phyloP scores from a whole-genome alignment of 495 filamentous ascomycete species.

The Staphylotrichum longicolle region DNA sequence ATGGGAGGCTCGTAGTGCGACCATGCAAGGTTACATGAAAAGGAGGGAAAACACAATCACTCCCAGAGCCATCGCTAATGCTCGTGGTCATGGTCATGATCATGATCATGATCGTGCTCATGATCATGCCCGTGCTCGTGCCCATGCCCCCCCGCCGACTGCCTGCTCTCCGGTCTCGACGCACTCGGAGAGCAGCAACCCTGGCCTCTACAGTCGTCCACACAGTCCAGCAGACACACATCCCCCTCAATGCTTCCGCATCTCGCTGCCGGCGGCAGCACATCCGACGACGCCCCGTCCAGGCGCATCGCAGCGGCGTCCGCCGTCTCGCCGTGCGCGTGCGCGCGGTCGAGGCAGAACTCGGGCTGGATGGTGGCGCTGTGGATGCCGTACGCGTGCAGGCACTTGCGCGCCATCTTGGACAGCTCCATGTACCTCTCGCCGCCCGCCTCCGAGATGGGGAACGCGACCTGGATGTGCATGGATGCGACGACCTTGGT shows the following conservation, averaged over 20 bases:
- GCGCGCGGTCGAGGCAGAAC: conserved; percentile 63
- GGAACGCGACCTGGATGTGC: conserved; percentile 81
- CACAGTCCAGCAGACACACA: conserved; percentile 79
- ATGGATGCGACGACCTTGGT: conserved; percentile 88
- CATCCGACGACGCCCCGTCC: conserved; percentile 36
- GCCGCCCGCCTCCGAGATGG: conserved; percentile 65
- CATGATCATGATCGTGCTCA: conserved; percentile 11
- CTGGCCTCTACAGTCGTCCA: conserved; percentile 70
- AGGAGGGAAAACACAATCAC: background rate
- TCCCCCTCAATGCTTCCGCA: conserved; percentile 56
- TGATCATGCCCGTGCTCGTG: conserved; percentile 20
- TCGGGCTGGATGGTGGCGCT: conserved; percentile 98
- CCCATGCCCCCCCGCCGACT: conserved; percentile 19
- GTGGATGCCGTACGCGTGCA: conserved; percentile 95
- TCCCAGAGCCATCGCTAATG: too few species aligned
- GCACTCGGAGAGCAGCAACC: conserved; percentile 62
- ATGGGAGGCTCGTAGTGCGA: background rate
- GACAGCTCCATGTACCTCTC: conserved; percentile 89
- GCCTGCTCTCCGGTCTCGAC: conserved; percentile 32
- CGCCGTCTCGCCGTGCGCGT: conserved; percentile 30
- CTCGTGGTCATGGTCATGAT: conserved; percentile 6
- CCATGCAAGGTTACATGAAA: background rate
- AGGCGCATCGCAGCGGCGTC: conserved; percentile 34
- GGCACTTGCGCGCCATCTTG: conserved; percentile 70
- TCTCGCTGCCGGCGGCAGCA: conserved; percentile 41